These are phyloP conservation scores for Deuterostichococcus epilithicus DNA, from an alignment of 139 green algal genomes.

Conservation along the genomic window DNA sequence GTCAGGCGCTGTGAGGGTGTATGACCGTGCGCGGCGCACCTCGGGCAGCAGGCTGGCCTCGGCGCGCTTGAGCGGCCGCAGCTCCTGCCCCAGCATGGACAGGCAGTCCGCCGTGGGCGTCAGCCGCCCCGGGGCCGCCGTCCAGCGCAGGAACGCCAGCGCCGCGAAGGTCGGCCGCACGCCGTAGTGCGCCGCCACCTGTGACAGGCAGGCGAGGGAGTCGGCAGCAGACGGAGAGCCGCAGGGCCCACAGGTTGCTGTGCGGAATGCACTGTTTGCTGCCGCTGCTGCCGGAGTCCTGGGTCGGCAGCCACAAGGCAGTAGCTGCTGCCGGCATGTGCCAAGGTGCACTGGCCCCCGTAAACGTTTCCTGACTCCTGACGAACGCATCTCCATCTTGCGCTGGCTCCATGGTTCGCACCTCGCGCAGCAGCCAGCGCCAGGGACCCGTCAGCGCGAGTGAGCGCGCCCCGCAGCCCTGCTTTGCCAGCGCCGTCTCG, in stretches of 20 bases:
- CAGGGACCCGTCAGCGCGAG: conserved; percentile 36
- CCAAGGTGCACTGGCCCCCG: too few species aligned
- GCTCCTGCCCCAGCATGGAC: conserved; percentile 26
- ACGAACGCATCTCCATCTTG: neutral
- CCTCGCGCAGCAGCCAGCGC: conserved; percentile 46
- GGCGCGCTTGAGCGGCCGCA: conserved; percentile 37
- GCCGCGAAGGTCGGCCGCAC: conserved; percentile 37
- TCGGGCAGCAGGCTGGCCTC: conserved; percentile 18
- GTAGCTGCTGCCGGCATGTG: too few species aligned
- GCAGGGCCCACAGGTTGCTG: too few species aligned
- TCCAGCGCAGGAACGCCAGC: conserved; percentile 44
- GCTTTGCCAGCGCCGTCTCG: conserved; percentile 28
- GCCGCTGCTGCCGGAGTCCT: too few species aligned
- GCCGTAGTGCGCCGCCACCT: conserved; percentile 23
- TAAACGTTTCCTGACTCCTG: too few species aligned
- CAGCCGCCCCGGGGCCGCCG: conserved; percentile 31
- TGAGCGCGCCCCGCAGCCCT: conserved; percentile 27
- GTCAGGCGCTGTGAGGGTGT: too few species aligned
- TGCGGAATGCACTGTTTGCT: too few species aligned
- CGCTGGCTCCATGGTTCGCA: neutral
- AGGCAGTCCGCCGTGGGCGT: conserved; percentile 42
- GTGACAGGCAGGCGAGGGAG: neutral
- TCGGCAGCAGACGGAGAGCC: too few species aligned
- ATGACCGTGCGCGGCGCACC: conserved; percentile 1
- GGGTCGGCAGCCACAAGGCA: too few species aligned